These are phyloP conservation scores for Jacaranda copaia DNA, from an alignment of 257 asterid genomes.

Conservation along the genomic window DNA sequence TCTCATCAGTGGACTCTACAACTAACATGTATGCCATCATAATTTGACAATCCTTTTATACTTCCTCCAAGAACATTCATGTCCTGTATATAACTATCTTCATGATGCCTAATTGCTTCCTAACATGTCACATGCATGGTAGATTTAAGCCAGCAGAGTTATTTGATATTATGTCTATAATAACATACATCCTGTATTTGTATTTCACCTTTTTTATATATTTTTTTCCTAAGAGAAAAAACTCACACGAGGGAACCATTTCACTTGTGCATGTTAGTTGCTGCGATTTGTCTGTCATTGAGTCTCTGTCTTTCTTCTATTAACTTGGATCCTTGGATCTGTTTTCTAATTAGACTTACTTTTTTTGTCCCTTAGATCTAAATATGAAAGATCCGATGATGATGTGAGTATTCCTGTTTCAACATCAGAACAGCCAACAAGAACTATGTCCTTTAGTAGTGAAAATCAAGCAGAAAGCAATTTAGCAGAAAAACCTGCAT, in stretches of 20 bases:
- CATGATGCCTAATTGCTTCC: background rate
- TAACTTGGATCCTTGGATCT: constrained; percentile 26
- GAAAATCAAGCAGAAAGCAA: constrained; percentile 56
- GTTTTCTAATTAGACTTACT: constrained; percentile 26
- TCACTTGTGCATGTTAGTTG: constrained; percentile 3
- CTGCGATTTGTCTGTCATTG: background rate
- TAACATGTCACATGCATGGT: no score
- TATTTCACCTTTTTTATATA: background rate
- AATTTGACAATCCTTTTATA: constrained; percentile 27
- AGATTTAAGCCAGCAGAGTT: no score
- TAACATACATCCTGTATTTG: background rate
- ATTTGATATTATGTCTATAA: background rate
- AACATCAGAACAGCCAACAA: constrained; percentile 47
- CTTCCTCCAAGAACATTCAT: constrained; percentile 21
- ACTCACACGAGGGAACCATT: background rate
- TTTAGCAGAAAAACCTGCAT: constrained; percentile 50
- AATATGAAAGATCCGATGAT: constrained; percentile 65
- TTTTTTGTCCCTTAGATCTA: constrained; percentile 50
- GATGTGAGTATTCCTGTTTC: constrained; percentile 54
- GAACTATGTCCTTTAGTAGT: constrained; percentile 41
- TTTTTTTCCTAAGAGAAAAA: background rate
- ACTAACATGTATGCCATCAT: constrained; percentile 60
- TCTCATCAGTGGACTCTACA: constrained; percentile 52
- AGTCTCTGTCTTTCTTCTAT: background rate
- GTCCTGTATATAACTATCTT: constrained; percentile 6